Percentiles rank a stretch among this genome's conserved stretches.
Evolutionary conservation across 202 grass and related monocot species (phyloP).

Genomic region (Carex sylvatica): DNA sequence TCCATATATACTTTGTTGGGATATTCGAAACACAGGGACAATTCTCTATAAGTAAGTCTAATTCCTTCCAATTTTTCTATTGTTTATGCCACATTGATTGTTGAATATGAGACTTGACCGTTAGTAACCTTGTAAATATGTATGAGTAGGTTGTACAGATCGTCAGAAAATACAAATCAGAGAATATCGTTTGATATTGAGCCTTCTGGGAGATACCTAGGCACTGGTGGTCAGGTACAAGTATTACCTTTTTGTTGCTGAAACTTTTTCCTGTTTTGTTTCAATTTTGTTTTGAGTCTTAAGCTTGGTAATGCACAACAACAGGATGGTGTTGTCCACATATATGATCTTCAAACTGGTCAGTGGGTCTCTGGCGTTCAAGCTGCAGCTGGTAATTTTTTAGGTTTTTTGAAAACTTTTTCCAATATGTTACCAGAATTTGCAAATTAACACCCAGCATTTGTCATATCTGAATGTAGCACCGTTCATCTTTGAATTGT

Average conservation of each 20-base stretch:
- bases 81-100: slow-evolving; percentile 20
- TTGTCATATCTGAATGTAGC: background rate
- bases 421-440: background rate
- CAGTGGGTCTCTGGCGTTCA: slow-evolving; percentile 76
- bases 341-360: slow-evolving; percentile 89
- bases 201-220: slow-evolving; percentile 82
- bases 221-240: slow-evolving; percentile 77
- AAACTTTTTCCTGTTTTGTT: slow-evolving; percentile 23
- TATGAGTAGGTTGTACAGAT: slow-evolving; percentile 77
- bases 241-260: slow-evolving; percentile 15
- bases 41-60: slow-evolving; percentile 92
- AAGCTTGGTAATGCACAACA: slow-evolving; percentile 3
- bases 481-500: background rate
- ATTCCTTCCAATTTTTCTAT: slow-evolving; percentile 3
- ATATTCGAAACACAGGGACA: slow-evolving; percentile 82
- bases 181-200: slow-evolving; percentile 98
- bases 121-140: slow-evolving; percentile 14
- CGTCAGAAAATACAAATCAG: slow-evolving; percentile 83
- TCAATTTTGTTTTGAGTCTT: slow-evolving; percentile 1
- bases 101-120: slow-evolving; percentile 21
- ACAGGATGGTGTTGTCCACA: slow-evolving; percentile 86
- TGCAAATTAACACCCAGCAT: background rate
- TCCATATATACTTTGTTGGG: slow-evolving; percentile 98
- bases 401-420: slow-evolving; percentile 16
- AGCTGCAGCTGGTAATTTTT: slow-evolving; percentile 72